phyloP scores from a whole-genome alignment of 345 rosid species.

The Salix purpurea region DNA sequence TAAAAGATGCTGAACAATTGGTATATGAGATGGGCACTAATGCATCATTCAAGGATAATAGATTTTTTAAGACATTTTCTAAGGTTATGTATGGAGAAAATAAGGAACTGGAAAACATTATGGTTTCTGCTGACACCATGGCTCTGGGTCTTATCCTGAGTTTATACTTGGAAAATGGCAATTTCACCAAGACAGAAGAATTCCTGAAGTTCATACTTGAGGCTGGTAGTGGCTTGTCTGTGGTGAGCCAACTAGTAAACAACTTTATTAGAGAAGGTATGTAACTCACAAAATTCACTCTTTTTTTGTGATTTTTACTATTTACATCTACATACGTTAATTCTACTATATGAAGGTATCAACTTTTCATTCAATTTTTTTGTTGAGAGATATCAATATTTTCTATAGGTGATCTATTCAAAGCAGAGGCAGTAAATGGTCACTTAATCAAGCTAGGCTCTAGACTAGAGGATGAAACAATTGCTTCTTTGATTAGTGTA shows the following conservation, averaged over 20 bases:
- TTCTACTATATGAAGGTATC: not conserved
- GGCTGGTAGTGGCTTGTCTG: conserved; percentile 43
- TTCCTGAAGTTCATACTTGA: conserved; percentile 48
- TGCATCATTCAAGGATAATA: conserved; percentile 34
- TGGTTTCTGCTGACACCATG: conserved; percentile 32
- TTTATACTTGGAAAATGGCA: conserved; percentile 38
- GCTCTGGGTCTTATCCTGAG: conserved; percentile 60
- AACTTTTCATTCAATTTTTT: not conserved
- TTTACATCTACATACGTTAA: not conserved
- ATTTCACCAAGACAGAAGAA: conserved; percentile 32
- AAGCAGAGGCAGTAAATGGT: conserved; percentile 40
- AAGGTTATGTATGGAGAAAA: conserved; percentile 30
- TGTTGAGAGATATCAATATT: conserved; percentile 10
- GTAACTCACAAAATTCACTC: not conserved
- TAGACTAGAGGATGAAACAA: conserved; percentile 44
- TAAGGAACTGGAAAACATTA: conserved; percentile 15
- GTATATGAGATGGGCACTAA: conserved; percentile 42
- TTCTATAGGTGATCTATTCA: conserved; percentile 47
- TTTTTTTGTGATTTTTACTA: not conserved
- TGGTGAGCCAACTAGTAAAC: conserved; percentile 45
- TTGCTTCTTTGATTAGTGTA: conserved; percentile 47
- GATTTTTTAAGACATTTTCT: conserved; percentile 54
- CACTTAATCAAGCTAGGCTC: conserved; percentile 41
- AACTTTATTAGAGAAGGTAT: conserved; percentile 56
- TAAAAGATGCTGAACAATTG: conserved; percentile 43